Evolutionary conservation across 345 rosid species (phyloP).

Genomic region (Eucalyptus caleyi): DNA sequence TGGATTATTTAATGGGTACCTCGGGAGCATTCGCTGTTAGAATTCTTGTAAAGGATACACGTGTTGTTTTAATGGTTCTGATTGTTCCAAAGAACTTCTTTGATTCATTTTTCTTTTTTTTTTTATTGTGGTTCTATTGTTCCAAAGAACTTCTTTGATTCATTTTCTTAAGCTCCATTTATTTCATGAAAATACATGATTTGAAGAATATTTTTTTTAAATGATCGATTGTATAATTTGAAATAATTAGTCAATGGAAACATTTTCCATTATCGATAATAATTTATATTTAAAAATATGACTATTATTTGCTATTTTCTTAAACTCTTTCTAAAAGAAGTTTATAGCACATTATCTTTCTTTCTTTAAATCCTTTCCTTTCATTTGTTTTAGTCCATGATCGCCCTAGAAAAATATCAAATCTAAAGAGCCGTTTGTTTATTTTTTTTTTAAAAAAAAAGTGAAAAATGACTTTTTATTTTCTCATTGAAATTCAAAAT

Average conservation of each 20-base stretch:
- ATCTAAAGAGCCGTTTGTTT: background rate
- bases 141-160: background rate
- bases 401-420: background rate
- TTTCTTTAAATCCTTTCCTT: background rate
- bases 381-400: background rate
- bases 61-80: background rate
- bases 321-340: background rate
- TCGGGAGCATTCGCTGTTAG: fast-evolving
- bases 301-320: background rate
- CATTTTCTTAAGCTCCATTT: background rate
- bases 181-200: too few relatives aligned
- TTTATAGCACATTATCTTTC: background rate
- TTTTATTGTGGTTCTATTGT: background rate
- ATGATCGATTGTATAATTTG: fast-evolving
- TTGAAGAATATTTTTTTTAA: too few relatives aligned
- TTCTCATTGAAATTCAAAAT: background rate
- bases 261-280: too few relatives aligned
- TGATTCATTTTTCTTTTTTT: background rate
- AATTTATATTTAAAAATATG: too few relatives aligned
- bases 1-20: background rate
- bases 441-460: fast-evolving
- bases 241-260: too few relatives aligned
- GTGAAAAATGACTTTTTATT: background rate
- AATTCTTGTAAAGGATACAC: background rate
- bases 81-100: background rate